These are phyloP conservation scores for Anastatica hierochuntica DNA, from an alignment of 345 rosid species.

Conservation along the genomic window DNA sequence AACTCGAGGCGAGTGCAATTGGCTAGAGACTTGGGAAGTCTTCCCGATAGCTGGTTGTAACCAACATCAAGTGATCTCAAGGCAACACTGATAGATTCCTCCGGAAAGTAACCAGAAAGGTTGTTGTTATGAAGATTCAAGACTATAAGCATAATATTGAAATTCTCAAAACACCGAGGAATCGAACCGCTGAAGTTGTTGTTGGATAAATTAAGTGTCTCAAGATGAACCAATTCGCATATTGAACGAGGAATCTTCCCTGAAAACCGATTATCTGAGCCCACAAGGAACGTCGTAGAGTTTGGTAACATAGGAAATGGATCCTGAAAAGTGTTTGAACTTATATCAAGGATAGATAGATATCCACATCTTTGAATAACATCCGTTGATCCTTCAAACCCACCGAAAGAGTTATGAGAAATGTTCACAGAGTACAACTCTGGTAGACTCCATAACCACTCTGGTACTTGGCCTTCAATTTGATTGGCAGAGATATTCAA, in stretches of 20 bases:
- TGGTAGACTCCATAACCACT: constrained; percentile 5
- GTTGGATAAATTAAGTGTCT: constrained; percentile 13
- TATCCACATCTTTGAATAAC: too few species aligned
- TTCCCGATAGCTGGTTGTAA: constrained; percentile 22
- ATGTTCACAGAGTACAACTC: not conserved
- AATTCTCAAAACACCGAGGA: constrained; percentile 20
- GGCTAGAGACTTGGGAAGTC: constrained; percentile 26
- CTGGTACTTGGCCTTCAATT: too few species aligned
- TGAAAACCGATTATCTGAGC: not conserved
- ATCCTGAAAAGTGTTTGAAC: not conserved
- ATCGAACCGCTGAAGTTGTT: constrained; percentile 25
- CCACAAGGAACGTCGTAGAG: too few species aligned
- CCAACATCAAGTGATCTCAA: constrained; percentile 19
- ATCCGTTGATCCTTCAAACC: not conserved
- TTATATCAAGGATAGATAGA: too few species aligned
- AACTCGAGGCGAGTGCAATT: constrained; percentile 31
- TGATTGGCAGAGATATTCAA: too few species aligned
- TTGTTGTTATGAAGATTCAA: constrained; percentile 18
- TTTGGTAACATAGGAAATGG: constrained; percentile 1
- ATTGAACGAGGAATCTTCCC: constrained; percentile 10
- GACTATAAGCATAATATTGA: not conserved
- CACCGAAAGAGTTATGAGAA: not conserved
- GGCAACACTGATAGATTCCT: too few species aligned
- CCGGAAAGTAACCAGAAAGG: constrained; percentile 11
- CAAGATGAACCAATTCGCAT: not conserved